Base-by-base conservation (phyloP, 306 rosid genomes). In the Lathyrus aphaca region DNA sequence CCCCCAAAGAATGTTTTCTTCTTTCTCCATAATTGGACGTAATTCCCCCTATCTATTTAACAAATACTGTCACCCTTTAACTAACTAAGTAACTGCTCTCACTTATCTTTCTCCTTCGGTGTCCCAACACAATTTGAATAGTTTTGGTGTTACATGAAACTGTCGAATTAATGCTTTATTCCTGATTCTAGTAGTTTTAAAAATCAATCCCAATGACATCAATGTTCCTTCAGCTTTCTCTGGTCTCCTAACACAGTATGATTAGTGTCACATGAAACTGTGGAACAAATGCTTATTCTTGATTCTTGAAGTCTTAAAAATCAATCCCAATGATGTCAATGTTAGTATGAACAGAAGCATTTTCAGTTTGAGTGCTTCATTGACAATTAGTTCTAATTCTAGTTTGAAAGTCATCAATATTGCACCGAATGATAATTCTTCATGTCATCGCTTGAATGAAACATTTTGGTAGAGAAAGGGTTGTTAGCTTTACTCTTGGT, bases 201-300 rank as follows among this genome's bases (percentile, higher is more conserved):
- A 35, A 73, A 62, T 61, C 43, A 43, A 60, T 30, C 40, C 23
- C 40, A 56, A 60, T 11, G 51, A 67, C 61, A 5, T 21, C 14
- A 2, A 32, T 32, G 29, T 56, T 68, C 39, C 39, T 35, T 8
- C 10, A 7, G 2, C 10, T 10, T 35, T 35, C 39, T 35, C 39
- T 2, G 10, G 39, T 8, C 39, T 35, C 39, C 39, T 35, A 35
- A 35, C 39, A 35, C 45, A 15, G 25, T 17, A 35, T 42, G 14
- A 4, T 19, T 72, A 38, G 5, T 49, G 66, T 42, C 15, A 57
- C 51, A 10, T n/a, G 62, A n/a, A 74, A 56, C 30, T 66, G 40
- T 38, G 23, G 13, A 21, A 61, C 17, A 29, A 50, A 6, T 45
- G 44, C 39, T 70, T 9, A 21, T 56, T 25, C 11, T 71, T 35